These are phyloP conservation scores for Tulasnella sp. DNA, from an alignment of 768 basidiomycete genomes.

Conservation along the genomic window DNA sequence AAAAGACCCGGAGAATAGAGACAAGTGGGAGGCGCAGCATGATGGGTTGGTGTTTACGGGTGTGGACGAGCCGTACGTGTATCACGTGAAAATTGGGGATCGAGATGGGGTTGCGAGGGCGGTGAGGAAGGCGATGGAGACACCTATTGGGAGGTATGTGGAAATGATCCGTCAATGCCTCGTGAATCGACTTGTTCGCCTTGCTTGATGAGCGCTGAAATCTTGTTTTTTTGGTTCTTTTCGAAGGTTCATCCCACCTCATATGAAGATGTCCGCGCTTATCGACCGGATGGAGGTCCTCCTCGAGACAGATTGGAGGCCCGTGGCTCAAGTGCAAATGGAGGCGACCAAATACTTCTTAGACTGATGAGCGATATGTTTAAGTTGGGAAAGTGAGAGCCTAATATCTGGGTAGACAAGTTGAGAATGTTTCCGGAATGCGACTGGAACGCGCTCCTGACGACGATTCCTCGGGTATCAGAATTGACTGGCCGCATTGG, in stretches of 20 bases:
- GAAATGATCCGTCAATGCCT: not conserved
- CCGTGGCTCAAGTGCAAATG: not conserved
- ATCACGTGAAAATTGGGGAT: constrained; percentile 40
- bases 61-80: constrained; percentile 40
- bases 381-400: not conserved
- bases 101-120: constrained; percentile 35
- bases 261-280: constrained; percentile 22
- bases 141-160: constrained; percentile 34
- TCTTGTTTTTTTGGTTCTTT: not conserved
- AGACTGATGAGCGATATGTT: not conserved
- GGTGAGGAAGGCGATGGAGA: constrained; percentile 35
- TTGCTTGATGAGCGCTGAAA: not conserved
- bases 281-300: constrained; percentile 7
- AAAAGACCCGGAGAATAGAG: constrained; percentile 39
- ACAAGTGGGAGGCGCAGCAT: constrained; percentile 41
- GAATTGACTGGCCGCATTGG: too few species aligned
- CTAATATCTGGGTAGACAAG: not conserved
- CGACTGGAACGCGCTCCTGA: too few species aligned
- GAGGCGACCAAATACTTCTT: not conserved
- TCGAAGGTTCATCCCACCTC: constrained; percentile 14
- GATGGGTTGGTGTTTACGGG: constrained; percentile 37
- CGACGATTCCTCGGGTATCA: too few species aligned
- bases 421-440: not conserved
- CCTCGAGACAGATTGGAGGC: constrained; percentile 19
- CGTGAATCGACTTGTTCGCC: not conserved